A percentile compares a stretch with the other conserved stretches of the same genome.
phyloP scores from a whole-genome alignment of 179 eudicot genomes.

The Silene vulgaris region DNA sequence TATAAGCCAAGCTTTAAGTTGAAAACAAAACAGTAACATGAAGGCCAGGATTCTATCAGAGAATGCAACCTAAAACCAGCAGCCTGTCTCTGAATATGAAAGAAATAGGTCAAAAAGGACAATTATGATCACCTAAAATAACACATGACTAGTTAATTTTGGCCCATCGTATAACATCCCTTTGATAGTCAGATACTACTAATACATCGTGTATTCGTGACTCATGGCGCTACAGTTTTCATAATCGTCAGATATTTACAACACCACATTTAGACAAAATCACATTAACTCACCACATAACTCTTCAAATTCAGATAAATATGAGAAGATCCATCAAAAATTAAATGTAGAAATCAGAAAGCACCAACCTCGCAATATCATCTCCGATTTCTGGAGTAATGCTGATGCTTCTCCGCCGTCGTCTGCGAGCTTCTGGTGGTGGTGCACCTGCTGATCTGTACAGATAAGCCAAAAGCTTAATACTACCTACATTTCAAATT shows the following conservation, averaged over 20 bases:
- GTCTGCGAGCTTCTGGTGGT: constrained; percentile 62
- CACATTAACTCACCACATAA: background rate
- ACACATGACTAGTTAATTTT: background rate
- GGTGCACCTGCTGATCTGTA: constrained; percentile 83
- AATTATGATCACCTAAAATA: background rate
- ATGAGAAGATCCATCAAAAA: background rate
- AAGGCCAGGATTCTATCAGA: background rate
- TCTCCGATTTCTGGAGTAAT: constrained; percentile 98
- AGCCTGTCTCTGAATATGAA: too few species aligned
- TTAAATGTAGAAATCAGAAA: background rate
- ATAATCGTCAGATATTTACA: background rate
- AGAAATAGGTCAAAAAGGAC: too few species aligned
- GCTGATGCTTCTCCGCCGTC: constrained; percentile 91
- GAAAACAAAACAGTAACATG: constrained; percentile 5
- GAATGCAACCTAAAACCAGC: too few species aligned
- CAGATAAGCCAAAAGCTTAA: constrained; percentile 18
- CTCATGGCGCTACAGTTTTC: background rate
- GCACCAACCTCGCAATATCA: constrained; percentile 74
- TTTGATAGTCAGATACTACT: constrained; percentile 6
- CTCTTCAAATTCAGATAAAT: background rate
- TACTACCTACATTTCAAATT: background rate
- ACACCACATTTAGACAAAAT: background rate
- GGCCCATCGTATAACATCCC: background rate
- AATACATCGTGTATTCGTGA: background rate
- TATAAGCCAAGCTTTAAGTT: background rate